Base-by-base conservation (phyloP, 163 green algal species). In the Smithsoniella earleae region DNA sequence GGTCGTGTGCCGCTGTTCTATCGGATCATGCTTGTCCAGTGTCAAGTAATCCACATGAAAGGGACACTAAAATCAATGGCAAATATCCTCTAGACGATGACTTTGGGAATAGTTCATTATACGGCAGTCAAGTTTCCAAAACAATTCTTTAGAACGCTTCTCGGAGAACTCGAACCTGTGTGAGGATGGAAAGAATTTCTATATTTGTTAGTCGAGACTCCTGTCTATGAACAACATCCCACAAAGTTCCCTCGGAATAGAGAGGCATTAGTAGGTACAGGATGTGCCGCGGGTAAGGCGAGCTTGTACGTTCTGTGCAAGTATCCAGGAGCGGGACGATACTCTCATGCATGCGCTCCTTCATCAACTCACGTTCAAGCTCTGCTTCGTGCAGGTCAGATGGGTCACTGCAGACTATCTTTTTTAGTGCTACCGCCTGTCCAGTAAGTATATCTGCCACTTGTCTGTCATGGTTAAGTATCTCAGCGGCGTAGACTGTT, bases 181-280 rank as follows among this genome's bases (percentile, higher is more conserved):
- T 13, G 25, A 69, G 27, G 25, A 69, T 40, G 5, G 58, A 37
- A 4, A 69, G 58, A 1, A 69, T 69, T 37, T 69, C n/a, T 13
- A 33, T 6, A 33, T 69, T 69, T 30, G 30, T 69, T 30, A 69
- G 27, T 30, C 43, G 1, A 5, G 16, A 6, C 1, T 16, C 25
- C 18, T 34, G 58, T 16, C n/a, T 10, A 5, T 69, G 20, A 6
- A 69, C 25, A 16, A 43, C 58, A 36, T 69, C 58, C 58, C 58
- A 69, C 5, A 69, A 13, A 30, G 58, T 45, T 30, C 58, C 58
- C 5, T 34, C 58, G 5, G n/a, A 45, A 1, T 69, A 69, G 6
- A 69, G 58, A 5, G 58, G 58, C 58, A 69, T 69, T 6, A 69
- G 20, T 31, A 69, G 40, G 27, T 69, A 69, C 3, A 69, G 58